Evolutionary conservation across 2,329 filamentous ascomycete species (phyloP), one percentile per base, ranked within the genome.

Genomic region (Diatrype stigma): DNA sequence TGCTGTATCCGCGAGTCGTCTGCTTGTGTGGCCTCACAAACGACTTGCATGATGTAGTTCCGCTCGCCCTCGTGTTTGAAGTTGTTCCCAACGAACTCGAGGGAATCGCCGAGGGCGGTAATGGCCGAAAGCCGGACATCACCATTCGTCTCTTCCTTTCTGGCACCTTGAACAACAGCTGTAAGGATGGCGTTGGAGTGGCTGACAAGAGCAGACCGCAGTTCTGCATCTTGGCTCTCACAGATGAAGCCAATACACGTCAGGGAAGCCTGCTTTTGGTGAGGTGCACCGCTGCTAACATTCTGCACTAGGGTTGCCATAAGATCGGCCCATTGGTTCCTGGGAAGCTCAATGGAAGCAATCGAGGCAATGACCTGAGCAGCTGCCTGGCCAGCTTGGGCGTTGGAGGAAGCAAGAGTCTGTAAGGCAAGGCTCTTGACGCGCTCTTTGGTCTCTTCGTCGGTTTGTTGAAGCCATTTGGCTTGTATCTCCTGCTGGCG

Each of bases 11-110:
- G 84, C 52, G 82, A 83, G 71, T 99, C 94, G 1, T 88, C 80
- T 62, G 93, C 91, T 75, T 99, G 94, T 50, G 94, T 99, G 62
- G 94, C 94, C 78, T 99, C 94, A 75, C 94, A 99, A 65, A 99
- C 90, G 59, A 99, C 94, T 77, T 99, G 94, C 94, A 99, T 99
- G 67, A 99, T 99, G 78, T 97, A 99, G 77, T 99, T 99, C 61
- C 94, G 87, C 80, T 99, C 94, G 64, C 93, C 94, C 73, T 99
- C 94, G 65, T 97, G 94, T 74, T 96, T 95, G 73, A 99, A 99
- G 77, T 99, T 99, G 74, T 90, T 95, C 59, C 91, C 85, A 52
- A 99, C 93, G 66, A 99, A 99, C 72, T 99, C 94, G 53, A 97
- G 86, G 37, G 93, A 96, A 73, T 99, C 94, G 63, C 92, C 90